Evolutionary conservation across 2,329 filamentous ascomycete genomes (phyloP).

Genomic region (Scedosporium minutisporum): DNA sequence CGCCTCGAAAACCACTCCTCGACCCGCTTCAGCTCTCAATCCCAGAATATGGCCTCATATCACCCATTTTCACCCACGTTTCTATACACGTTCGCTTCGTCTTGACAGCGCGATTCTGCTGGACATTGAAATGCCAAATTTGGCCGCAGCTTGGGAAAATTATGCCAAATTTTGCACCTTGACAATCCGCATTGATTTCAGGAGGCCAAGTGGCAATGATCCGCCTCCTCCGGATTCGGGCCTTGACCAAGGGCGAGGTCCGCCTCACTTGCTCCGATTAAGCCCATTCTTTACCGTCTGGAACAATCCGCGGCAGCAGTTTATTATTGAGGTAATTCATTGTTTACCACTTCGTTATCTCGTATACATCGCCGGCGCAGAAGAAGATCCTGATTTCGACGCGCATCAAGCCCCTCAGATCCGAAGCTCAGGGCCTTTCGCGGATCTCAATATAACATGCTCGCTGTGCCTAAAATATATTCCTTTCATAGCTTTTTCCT

Average conservation of each 20-base stretch:
- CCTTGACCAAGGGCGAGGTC: background rate
- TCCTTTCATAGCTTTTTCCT: too few relatives aligned
- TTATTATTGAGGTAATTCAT: too few relatives aligned
- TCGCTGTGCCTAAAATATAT: too few relatives aligned
- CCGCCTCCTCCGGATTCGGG: background rate
- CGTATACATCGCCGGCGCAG: too few relatives aligned
- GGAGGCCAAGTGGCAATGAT: background rate
- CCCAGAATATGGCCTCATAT: background rate
- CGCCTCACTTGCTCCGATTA: background rate
- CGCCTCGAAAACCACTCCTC: slow-evolving; percentile 1
- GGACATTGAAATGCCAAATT: background rate
- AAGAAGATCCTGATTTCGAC: too few relatives aligned
- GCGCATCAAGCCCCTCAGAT: too few relatives aligned
- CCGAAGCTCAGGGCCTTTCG: too few relatives aligned
- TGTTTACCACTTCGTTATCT: too few relatives aligned
- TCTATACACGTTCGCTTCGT: slow-evolving; percentile 3
- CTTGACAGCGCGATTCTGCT: background rate
- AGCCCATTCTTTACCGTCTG: background rate
- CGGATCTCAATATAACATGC: too few relatives aligned
- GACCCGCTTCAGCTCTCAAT: background rate
- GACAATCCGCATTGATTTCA: background rate
- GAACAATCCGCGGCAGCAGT: background rate
- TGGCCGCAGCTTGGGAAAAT: background rate
- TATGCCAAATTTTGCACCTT: background rate
- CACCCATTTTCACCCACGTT: background rate